These are phyloP conservation scores for Ogataea naganishii DNA, from an alignment of 805 yeast genomes.

Conservation along the genomic window DNA sequence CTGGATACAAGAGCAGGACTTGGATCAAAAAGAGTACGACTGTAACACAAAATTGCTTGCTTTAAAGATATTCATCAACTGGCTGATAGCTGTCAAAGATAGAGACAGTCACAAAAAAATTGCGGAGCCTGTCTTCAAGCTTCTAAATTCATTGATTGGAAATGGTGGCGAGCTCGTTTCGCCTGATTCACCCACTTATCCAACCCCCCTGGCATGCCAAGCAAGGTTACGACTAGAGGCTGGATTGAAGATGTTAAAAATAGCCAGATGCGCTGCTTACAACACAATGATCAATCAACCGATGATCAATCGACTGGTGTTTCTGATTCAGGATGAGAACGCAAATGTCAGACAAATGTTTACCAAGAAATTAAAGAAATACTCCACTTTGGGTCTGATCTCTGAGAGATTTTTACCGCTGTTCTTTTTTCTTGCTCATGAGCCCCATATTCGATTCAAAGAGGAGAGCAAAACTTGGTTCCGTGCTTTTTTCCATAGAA, in stretches of 20 bases:
- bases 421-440: conserved; percentile 68
- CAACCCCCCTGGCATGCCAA: conserved; percentile 59
- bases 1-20: conserved; percentile 20
- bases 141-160: conserved; percentile 56
- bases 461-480: conserved; percentile 62
- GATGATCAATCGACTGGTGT: conserved; percentile 43
- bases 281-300: conserved; percentile 43
- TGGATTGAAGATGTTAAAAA: conserved; percentile 53
- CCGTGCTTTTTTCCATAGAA: conserved; percentile 41
- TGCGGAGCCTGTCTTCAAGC: conserved; percentile 57
- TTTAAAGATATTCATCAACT: conserved; percentile 49
- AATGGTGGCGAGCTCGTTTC: conserved; percentile 72
- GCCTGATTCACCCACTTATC: conserved; percentile 30
- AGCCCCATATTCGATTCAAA: conserved; percentile 48
- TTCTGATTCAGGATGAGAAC: conserved; percentile 61
- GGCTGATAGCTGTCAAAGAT: conserved; percentile 34
- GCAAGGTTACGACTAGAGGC: conserved; percentile 59
- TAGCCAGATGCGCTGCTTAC: conserved; percentile 48
- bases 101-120: conserved; percentile 31
- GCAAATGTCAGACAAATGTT: conserved; percentile 46
- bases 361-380: conserved; percentile 38
- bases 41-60: conserved; percentile 27
- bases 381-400: conserved; percentile 40
- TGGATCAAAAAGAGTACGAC: conserved; percentile 7
- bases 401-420: conserved; percentile 62